Evolutionary conservation across 768 basidiomycete genomes (phyloP).

Genomic region (Xerocomus spinulosus): DNA sequence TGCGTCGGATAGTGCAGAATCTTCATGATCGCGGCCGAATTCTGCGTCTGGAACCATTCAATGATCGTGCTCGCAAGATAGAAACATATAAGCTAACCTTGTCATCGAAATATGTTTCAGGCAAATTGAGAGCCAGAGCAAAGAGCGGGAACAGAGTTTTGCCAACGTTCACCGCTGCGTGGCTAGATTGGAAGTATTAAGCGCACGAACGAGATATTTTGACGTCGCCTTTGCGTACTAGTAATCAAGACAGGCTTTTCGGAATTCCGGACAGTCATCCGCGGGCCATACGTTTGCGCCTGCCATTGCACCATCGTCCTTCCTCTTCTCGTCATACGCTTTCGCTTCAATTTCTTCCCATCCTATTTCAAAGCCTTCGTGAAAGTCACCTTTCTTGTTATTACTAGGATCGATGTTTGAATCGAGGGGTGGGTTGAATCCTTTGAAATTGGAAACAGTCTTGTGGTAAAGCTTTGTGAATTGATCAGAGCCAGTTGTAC

Average conservation of each 20-base stretch:
- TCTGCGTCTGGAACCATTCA: conserved; percentile 42
- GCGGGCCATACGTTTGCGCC: conserved; percentile 79
- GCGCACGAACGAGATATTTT: conserved; percentile 4
- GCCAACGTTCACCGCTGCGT: conserved; percentile 50
- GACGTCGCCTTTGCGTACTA: conserved; percentile 46
- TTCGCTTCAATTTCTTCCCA: conserved; percentile 49
- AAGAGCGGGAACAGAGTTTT: conserved; percentile 62
- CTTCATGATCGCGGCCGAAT: conserved; percentile 62
- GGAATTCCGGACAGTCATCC: conserved; percentile 55
- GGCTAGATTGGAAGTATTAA: conserved; percentile 37
- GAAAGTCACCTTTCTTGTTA: conserved; percentile 72
- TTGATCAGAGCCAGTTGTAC: not conserved
- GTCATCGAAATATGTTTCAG: conserved; percentile 60
- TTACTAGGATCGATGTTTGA: conserved; percentile 68
- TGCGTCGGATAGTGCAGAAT: conserved; percentile 77
- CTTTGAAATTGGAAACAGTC: conserved; percentile 68
- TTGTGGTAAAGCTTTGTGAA: conserved; percentile 57
- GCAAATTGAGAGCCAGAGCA: conserved; percentile 59
- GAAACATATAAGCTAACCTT: conserved; percentile 40
- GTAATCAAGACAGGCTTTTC: conserved; percentile 53
- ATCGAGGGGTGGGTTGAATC: conserved; percentile 65
- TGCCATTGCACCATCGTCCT: conserved; percentile 53
- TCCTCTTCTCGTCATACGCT: conserved; percentile 23
- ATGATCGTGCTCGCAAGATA: not conserved
- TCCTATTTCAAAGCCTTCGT: conserved; percentile 88